Evolutionary conservation across 306 rosid genomes (phyloP), one percentile per base, ranked within the genome.

Genomic region (Canavalia ensiformis): DNA sequence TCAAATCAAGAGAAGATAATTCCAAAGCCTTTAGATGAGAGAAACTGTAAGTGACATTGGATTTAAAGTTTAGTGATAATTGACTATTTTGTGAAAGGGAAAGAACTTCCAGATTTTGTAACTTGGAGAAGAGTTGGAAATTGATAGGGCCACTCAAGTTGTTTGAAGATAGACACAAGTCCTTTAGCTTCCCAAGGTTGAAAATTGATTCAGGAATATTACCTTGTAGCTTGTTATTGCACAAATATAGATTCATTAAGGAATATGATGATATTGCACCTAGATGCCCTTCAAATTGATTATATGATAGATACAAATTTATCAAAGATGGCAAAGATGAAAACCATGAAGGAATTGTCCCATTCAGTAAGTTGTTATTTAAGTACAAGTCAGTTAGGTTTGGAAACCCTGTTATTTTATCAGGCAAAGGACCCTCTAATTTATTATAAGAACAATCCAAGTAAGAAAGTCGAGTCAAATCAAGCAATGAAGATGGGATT

Each of bases 311-410:
- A n/a, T 0, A 10, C 5, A 60, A 31, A 30, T 9, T 33, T 33
- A 54, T 1, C 10, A 84, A 30, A 28, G 2, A 3, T 0, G 4
- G 25, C 25, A 87, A 74, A 33, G 62, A 60, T 8, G 33, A 78
- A 39, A 18, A 5, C 87, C 76, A 74, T 4, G 31, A 10, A 2
- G 87, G 87, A 29, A 79, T 49, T 70, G 59, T 11, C 6, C 31
- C 75, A 49, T 70, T 47, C 2, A 70, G 11, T 10, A 31, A 31
- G 39, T 68, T 68, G 39, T 45, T 9, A 3, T 29, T 1, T 9
- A 68, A 29, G 8, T 0, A 2, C 7, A 68, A 68, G 0, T 25
- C 0, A 45, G 8, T 45, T 45, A 68, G 41, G n/a, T 46, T 68
- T 68, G 74, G 29, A 46, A 68, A 46, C 10, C 35, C 11, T 6